Evolutionary conservation across 2,329 filamentous ascomycete genomes (phyloP).

Genomic region (Diaporthe citrichinensis): DNA sequence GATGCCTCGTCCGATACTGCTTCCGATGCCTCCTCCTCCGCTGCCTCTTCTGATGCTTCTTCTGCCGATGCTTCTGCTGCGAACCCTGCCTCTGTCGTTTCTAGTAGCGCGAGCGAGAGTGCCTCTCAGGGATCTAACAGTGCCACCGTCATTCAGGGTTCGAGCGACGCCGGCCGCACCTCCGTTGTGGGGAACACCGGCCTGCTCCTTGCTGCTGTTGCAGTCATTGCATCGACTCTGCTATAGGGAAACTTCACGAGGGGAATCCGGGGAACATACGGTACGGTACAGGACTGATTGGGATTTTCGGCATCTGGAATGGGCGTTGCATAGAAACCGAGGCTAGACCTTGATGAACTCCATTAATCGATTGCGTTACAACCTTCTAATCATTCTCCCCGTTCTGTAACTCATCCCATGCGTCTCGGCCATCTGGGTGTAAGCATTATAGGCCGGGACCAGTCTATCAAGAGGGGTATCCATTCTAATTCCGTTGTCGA

Average conservation of each 20-base stretch:
- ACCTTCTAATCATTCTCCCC: accelerated
- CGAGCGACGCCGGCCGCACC: slow-evolving; percentile 7
- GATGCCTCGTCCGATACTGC: neutral
- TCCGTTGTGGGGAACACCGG: slow-evolving; percentile 17
- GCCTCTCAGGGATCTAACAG: slow-evolving; percentile 29
- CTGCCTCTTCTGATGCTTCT: neutral
- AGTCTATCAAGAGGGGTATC: neutral
- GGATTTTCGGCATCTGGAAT: slow-evolving; percentile 17
- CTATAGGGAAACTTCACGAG: neutral
- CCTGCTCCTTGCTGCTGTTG: slow-evolving; percentile 23
- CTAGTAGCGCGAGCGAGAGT: slow-evolving; percentile 23
- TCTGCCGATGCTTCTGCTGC: slow-evolving; percentile 12
- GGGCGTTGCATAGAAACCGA: slow-evolving; percentile 23
- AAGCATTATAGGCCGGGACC: neutral
- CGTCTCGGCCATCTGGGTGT: accelerated
- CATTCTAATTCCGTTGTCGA: neutral
- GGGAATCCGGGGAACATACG: neutral
- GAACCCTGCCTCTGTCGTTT: slow-evolving; percentile 25
- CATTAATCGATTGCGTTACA: slow-evolving; percentile 3
- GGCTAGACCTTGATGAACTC: slow-evolving; percentile 26
- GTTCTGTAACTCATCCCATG: too few relatives aligned
- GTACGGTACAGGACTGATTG: neutral
- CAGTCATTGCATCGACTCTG: slow-evolving; percentile 26
- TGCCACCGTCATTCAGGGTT: slow-evolving; percentile 19
- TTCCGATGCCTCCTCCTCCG: neutral